Conservation (phyloP, 305 asterid species). For the Solanum hybrid region DNA sequence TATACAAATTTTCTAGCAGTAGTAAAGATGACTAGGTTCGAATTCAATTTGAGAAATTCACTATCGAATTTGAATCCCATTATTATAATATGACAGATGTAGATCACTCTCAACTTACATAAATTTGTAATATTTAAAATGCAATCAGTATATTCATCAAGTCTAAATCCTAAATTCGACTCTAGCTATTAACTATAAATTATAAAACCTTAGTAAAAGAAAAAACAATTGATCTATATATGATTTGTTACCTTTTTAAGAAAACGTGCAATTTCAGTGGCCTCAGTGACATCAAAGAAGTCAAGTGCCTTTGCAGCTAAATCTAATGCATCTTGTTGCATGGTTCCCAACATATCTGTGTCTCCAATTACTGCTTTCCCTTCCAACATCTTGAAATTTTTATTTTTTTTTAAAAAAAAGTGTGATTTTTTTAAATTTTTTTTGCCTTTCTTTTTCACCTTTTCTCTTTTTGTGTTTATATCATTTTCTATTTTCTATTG, state of each 20-base stretch:
- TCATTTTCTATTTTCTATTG: background rate
- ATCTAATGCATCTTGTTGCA: slow-evolving; percentile 76
- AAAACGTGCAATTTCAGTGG: slow-evolving; percentile 71
- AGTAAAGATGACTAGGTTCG: too few species aligned
- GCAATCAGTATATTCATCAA: too few species aligned
- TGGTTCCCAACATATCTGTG: slow-evolving; percentile 64
- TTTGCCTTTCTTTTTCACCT: background rate
- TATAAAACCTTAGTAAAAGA: too few species aligned
- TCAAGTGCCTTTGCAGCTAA: slow-evolving; percentile 86
- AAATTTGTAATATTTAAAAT: too few species aligned
- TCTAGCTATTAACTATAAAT: background rate
- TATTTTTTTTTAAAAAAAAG: background rate
- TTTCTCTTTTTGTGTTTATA: background rate
- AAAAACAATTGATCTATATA: background rate
- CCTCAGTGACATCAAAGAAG: slow-evolving; percentile 65
- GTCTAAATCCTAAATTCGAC: background rate
- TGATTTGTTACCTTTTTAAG: slow-evolving; percentile 48
- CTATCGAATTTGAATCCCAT: too few species aligned
- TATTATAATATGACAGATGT: background rate
- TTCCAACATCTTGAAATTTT: slow-evolving; percentile 39
- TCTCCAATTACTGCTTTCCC: slow-evolving; percentile 78
- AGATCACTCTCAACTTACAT: background rate
- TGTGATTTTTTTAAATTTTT: background rate
- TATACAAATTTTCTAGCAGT: background rate
- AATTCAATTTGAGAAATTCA: background rate